Conservation (phyloP, 495 filamentous ascomycete genomes). For the Penicillium arizonense region DNA sequence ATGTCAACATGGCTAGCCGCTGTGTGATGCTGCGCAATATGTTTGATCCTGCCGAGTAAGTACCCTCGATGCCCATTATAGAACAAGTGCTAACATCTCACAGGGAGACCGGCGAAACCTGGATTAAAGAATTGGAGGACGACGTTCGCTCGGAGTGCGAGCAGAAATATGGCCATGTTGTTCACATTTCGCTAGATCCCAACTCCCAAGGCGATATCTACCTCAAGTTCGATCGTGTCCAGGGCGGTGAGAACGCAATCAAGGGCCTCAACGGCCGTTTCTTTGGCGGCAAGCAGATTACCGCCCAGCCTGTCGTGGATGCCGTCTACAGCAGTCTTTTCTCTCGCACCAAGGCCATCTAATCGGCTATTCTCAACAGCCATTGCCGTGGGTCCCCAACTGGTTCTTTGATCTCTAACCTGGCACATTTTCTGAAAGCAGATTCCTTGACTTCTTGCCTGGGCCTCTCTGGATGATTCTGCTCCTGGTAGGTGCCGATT, state of each 20-base stretch:
- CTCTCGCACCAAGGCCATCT: constrained; percentile 74
- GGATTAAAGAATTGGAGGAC: constrained; percentile 92
- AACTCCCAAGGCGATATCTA: constrained; percentile 96
- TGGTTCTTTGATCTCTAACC: constrained; percentile 16
- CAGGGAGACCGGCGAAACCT: constrained; percentile 83
- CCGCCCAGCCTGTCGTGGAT: constrained; percentile 92
- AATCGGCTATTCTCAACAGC: constrained; percentile 13
- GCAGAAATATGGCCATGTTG: constrained; percentile 93
- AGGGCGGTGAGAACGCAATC: constrained; percentile 94
- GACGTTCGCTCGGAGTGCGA: constrained; percentile 93
- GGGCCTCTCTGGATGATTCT: constrained; percentile 34
- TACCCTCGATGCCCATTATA: constrained; percentile 16
- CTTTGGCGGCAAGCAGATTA: constrained; percentile 88
- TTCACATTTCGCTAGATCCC: constrained; percentile 94
- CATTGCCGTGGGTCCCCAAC: constrained; percentile 1
- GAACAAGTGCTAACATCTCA: constrained; percentile 40
- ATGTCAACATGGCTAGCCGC: constrained; percentile 88
- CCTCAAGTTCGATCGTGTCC: constrained; percentile 93
- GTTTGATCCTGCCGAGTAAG: constrained; percentile 91
- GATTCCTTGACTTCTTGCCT: constrained; percentile 22
- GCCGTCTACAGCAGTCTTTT: constrained; percentile 98
- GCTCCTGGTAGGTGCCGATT: constrained; percentile 44
- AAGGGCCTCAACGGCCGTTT: constrained; percentile 96
- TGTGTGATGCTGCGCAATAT: constrained; percentile 94
- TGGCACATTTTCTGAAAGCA: constrained; percentile 17